Base-by-base conservation (phyloP, 768 basidiomycete genomes). In the Kwoniella mangroviensis region DNA sequence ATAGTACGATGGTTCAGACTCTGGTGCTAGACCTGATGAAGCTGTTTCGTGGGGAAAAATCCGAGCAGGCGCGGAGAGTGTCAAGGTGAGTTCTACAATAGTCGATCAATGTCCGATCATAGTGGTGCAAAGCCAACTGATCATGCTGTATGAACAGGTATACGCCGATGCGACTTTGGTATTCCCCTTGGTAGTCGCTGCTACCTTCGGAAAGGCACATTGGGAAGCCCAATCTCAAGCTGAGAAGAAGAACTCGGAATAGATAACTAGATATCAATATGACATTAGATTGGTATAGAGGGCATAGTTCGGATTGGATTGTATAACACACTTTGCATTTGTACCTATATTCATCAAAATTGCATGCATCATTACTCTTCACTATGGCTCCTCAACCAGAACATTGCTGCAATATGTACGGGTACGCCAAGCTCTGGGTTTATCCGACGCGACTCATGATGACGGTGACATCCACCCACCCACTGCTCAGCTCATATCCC, bases 41-140 rank as follows among this genome's bases (percentile, higher is more conserved):
- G 97, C 97, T 1, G 89, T 99, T 26, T 94, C 92, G 3, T 99
- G 97, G 97, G 97, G 97, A 0, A 99, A 99, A 85, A 98, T 98
- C 72, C 88, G 93, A 43, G 90, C 91, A 13, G 90, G 90, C 10
- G 85, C 85, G 0, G 81, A 84, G 70, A 75, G 80, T 56, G 83
- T 85, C 73, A 85, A 85, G 78, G 84, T 84, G 41, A 63, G 75
- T 40, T 41, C 24, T 28, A 28, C 13, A 22, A 11, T 41, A 17
- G 17, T 21, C 11, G 15, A 13, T 40, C 10, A 41, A 13, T 57
- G 6, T 26, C 19, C 49, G 41, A 43, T 22, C 26, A 24, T 19
- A 43, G 19, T 15, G 19, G 45, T 2, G 19, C 45, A 2, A 12
- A 45, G 45, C 43, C 34, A n/a, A 56, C 19, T 41, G 28, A 5